Evolutionary conservation across 2,329 filamentous ascomycete species (phyloP), one percentile per base, ranked within the genome.

Genomic region (Dothiorella sarmentorum): DNA sequence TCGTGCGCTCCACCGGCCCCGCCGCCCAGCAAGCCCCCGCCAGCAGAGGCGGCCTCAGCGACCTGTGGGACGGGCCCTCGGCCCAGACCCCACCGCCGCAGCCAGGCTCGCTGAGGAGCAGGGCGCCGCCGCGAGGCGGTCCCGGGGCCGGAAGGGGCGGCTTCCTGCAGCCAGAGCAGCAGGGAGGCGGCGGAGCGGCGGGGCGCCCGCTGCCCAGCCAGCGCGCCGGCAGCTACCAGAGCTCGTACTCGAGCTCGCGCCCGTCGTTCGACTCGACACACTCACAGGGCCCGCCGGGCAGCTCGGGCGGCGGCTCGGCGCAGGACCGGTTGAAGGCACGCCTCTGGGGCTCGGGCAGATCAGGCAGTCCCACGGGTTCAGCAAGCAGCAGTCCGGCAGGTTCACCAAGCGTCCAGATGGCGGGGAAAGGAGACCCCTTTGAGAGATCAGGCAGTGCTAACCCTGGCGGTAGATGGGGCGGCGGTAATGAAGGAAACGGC

Each of bases 241-340:
- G 75, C 64, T 63, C 70, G 40, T 70, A 68, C n/a, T 59, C 57
- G 38, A 37, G 37, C 27, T 27, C 26, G 24, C 57, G 69, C 75
- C 66, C 63, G 68, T 74, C 51, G 68, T 68, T 37, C 76, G 79
- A 65, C 61, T 68, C 61, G 57, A n/a, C n/a, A n/a, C n/a, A n/a
- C n/a, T n/a, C n/a, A n/a, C 65, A 45, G 68, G n/a, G n/a, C n/a
- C 67, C 63, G 68, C 69, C 72, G 67, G 71, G 77, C 62, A 71
- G 69, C 63, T 67, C 66, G 42, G 73, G 69, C 51, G 73, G 67
- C 40, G 77, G 74, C 2, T 79, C 79, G 31, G 91, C 91, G 52
- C 90, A 95, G 75, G 90, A 96, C 66, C 81, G 90, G 65, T 77
- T 97, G 65, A 90, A 91, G 69, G 90, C 91, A 67, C 79, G 90